These are phyloP conservation scores for Pseudopithomyces maydicus DNA, from an alignment of 2,329 filamentous ascomycete species.

Conservation along the genomic window DNA sequence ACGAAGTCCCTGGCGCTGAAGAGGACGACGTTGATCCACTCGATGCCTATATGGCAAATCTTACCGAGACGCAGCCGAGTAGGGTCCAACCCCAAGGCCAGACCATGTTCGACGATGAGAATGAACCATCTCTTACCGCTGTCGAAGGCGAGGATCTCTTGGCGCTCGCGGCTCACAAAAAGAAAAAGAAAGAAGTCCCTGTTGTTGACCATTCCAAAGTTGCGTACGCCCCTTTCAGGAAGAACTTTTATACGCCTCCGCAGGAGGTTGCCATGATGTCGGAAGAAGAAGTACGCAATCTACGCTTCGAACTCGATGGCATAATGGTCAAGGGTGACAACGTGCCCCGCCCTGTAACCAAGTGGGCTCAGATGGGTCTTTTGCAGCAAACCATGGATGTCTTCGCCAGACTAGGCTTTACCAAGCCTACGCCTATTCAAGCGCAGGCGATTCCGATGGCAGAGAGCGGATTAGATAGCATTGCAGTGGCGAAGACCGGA, in stretches of 20 bases:
- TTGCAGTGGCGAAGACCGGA: conserved; percentile 95
- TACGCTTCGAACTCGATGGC: conserved; percentile 87
- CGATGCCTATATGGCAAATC: conserved; percentile 92
- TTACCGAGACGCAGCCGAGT: conserved; percentile 46
- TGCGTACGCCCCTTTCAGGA: conserved; percentile 83
- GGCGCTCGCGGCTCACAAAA: conserved; percentile 60
- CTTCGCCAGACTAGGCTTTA: conserved; percentile 79
- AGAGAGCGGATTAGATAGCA: conserved; percentile 94
- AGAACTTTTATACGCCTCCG: conserved; percentile 94
- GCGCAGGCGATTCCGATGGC: conserved; percentile 92
- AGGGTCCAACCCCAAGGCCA: conserved; percentile 71
- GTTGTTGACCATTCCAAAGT: conserved; percentile 84
- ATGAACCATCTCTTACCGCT: conserved; percentile 70
- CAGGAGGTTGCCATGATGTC: conserved; percentile 81
- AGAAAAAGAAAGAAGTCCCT: conserved; percentile 96
- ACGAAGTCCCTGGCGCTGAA: conserved; percentile 52
- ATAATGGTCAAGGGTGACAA: conserved; percentile 82
- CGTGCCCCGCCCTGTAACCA: conserved; percentile 90
- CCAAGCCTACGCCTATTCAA: conserved; percentile 91
- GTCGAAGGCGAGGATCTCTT: conserved; percentile 61
- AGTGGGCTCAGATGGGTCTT: conserved; percentile 94
- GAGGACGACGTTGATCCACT: conserved; percentile 85
- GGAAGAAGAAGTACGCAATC: conserved; percentile 78
- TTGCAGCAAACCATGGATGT: conserved; percentile 87
- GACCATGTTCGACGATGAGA: conserved; percentile 83